These are phyloP conservation scores for Aspergillus avenaceus DNA, from an alignment of 495 filamentous ascomycete genomes.

Conservation along the genomic window DNA sequence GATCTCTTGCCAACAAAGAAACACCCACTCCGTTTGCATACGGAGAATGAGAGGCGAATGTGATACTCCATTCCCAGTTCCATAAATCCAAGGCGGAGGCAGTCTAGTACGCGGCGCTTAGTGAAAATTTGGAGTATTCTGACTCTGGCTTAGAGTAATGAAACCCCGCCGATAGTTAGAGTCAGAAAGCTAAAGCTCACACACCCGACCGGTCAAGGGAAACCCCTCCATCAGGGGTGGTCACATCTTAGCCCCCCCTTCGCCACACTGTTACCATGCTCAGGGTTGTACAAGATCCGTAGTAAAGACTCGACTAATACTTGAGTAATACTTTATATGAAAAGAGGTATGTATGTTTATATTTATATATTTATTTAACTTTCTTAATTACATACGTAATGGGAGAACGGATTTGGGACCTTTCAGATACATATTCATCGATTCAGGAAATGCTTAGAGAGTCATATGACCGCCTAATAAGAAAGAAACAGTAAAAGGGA, in stretches of 20 bases:
- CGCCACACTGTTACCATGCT: background rate
- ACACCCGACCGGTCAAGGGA: background rate
- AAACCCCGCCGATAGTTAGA: background rate
- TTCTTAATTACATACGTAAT: too few relatives aligned
- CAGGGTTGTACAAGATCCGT: background rate
- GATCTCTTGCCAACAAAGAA: slow-evolving; percentile 9
- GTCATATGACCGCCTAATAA: background rate
- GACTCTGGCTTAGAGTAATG: too few relatives aligned
- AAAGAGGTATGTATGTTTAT: background rate
- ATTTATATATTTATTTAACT: too few relatives aligned
- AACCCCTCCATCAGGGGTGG: background rate
- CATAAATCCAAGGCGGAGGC: too few relatives aligned
- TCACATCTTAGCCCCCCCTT: background rate
- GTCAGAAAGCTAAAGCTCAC: background rate
- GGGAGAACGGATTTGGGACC: too few relatives aligned
- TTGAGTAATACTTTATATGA: too few relatives aligned
- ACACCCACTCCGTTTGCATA: slow-evolving; percentile 8
- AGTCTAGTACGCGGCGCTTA: too few relatives aligned
- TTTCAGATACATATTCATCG: too few relatives aligned
- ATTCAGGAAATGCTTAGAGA: background rate
- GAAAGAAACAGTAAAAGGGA: background rate
- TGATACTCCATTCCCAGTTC: background rate
- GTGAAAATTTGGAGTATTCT: too few relatives aligned
- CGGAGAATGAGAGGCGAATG: slow-evolving; percentile 1
- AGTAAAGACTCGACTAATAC: background rate